Percentiles rank a stretch among this genome's conserved stretches.
Evolutionary conservation across 2,329 filamentous ascomycete species (phyloP).

Genomic region (Scopulariopsis brevicaulis): DNA sequence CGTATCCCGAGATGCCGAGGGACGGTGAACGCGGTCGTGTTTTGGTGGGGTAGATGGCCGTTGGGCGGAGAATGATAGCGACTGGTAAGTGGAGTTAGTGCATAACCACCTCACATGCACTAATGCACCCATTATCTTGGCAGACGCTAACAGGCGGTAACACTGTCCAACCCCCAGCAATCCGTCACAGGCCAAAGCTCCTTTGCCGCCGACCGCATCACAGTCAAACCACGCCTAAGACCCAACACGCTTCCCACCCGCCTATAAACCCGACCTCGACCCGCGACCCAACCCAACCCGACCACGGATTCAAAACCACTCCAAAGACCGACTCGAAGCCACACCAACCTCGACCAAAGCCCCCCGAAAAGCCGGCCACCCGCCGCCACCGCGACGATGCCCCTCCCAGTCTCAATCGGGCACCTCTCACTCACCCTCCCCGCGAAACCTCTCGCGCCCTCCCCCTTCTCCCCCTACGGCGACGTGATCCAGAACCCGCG

Average conservation of each 20-base stretch:
- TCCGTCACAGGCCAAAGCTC: not conserved
- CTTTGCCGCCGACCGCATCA: not conserved
- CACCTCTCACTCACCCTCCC: slow-evolving; percentile 26
- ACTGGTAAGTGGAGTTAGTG: not conserved
- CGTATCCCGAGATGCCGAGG: not conserved
- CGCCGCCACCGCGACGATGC: not conserved
- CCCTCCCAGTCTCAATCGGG: slow-evolving; percentile 6
- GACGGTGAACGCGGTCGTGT: not conserved
- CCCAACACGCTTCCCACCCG: no score
- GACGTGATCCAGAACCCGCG: slow-evolving; percentile 69
- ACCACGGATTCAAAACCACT: no score
- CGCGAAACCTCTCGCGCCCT: slow-evolving; percentile 54
- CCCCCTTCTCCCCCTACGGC: slow-evolving; percentile 68
- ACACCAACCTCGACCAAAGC: not conserved
- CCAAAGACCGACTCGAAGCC: no score
- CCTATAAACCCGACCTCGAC: no score
- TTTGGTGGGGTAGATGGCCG: not conserved
- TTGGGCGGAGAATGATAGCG: not conserved
- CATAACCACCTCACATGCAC: not conserved
- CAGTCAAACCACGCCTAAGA: not conserved
- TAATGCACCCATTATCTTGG: not conserved
- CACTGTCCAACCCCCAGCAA: not conserved
- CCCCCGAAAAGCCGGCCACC: not conserved
- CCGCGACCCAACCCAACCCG: no score
- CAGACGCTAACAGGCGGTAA: not conserved